Conservation (phyloP, 208 protist species). For the Tritrichomonas musculus region DNA sequence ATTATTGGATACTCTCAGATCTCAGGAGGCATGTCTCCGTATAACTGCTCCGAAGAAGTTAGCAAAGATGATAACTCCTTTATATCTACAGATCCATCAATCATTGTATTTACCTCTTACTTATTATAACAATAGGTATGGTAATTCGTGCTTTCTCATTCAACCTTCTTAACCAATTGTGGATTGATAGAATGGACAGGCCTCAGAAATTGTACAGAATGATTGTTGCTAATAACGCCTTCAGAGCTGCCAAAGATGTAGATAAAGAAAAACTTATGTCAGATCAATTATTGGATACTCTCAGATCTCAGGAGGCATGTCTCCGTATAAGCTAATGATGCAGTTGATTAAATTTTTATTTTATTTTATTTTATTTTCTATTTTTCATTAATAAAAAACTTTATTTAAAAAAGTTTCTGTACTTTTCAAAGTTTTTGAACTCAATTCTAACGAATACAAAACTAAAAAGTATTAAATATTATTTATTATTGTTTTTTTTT, state of each 20-base stretch:
- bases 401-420: too few relatives aligned
- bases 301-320: not conserved
- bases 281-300: not conserved
- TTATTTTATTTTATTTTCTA: too few relatives aligned
- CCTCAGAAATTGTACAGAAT: not conserved
- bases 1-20: not conserved
- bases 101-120: not conserved
- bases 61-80: too few relatives aligned
- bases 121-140: not conserved
- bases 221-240: not conserved
- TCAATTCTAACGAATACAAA: too few relatives aligned
- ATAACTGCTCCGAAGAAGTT: not conserved
- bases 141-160: not conserved
- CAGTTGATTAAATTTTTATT: too few relatives aligned
- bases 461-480: too few relatives aligned
- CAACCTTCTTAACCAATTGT: not conserved
- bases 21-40: not conserved
- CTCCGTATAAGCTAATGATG: not conserved
- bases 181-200: not conserved
- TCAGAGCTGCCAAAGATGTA: not conserved
- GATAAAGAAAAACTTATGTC: conserved; percentile 10
- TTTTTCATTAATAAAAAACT: too few relatives aligned
- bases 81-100: not conserved
- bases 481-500: too few relatives aligned
- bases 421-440: too few relatives aligned